Evolutionary conservation across 805 yeast genomes (phyloP), one percentile per base, ranked within the genome.

Genomic region (Lipomyces sp.): DNA sequence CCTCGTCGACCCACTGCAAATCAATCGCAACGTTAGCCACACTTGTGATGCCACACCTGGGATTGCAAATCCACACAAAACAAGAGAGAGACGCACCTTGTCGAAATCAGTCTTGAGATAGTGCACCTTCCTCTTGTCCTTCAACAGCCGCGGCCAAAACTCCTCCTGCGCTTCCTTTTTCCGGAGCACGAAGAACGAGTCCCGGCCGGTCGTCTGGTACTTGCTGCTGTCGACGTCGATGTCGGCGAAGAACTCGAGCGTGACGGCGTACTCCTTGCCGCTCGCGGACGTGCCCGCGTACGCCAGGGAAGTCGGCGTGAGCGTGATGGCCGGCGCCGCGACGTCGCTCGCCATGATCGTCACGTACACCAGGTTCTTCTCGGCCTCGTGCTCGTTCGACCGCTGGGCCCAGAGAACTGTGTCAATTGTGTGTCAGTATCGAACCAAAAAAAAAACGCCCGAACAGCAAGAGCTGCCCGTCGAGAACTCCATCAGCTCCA

Each of bases 381-480:
- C 74, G 10, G 79, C 77, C 34, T 83, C 95, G 3, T 75, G 69
- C n/a, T 75, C 83, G 65, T 76, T 81, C 48, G 96, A 88, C 71
- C 98, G 86, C 75, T 91, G 98, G 11, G 98, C 98, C 98, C 98
- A 91, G 66, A 82, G 74, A 36, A 87, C 91, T 74, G 40, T 26
- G 29, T 26, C 29, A 26, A 10, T 10, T 26, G 29, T 26, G 29
- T 26, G n/a, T n/a, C n/a, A n/a, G n/a, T n/a, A n/a, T n/a, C n/a
- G n/a, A n/a, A n/a, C n/a, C n/a, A n/a, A n/a, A n/a, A n/a, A n/a
- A n/a, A n/a, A n/a, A n/a, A n/a, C n/a, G n/a, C n/a, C n/a, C n/a
- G n/a, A n/a, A n/a, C n/a, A n/a, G n/a, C n/a, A n/a, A n/a, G n/a
- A n/a, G n/a, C n/a, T n/a, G n/a, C n/a, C n/a, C n/a, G n/a, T n/a